These are phyloP conservation scores for Vicia faba DNA, from an alignment of 306 rosid species.

Conservation along the genomic window DNA sequence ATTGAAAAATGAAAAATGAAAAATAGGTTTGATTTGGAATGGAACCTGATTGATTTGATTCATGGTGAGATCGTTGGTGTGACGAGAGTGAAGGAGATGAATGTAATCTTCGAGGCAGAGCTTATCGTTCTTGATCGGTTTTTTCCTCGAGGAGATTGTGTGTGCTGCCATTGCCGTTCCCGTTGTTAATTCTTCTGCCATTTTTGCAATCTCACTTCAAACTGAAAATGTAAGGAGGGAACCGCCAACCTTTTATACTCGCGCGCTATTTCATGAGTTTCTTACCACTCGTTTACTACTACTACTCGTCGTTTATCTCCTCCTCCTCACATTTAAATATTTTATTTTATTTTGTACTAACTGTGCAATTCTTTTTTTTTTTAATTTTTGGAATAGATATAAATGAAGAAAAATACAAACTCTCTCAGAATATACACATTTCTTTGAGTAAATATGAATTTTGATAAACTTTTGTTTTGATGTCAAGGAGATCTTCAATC, in stretches of 20 bases:
- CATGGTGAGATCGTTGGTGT: constrained; percentile 42
- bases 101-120: constrained; percentile 57
- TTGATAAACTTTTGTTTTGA: too few relatives aligned
- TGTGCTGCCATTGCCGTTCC: constrained; percentile 40
- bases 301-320: too few relatives aligned
- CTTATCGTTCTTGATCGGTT: constrained; percentile 29
- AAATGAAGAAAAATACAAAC: too few relatives aligned
- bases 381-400: too few relatives aligned
- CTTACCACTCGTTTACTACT: not conserved
- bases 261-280: constrained; percentile 12
- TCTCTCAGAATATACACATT: too few relatives aligned
- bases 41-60: constrained; percentile 61
- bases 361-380: too few relatives aligned
- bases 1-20: not conserved
- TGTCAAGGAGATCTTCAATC: too few relatives aligned
- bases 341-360: too few relatives aligned
- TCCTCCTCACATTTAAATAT: too few relatives aligned
- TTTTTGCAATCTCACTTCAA: not conserved
- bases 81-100: constrained; percentile 48
- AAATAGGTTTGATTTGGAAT: not conserved
- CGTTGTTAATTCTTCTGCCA: constrained; percentile 28
- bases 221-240: constrained; percentile 3
- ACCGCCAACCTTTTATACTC: constrained; percentile 16
- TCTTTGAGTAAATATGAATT: too few relatives aligned
- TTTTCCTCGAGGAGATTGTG: constrained; percentile 34